Percentiles rank a stretch among this genome's conserved stretches.
Conservation (phyloP, 805 yeast species). For the Torulaspora indica region DNA sequence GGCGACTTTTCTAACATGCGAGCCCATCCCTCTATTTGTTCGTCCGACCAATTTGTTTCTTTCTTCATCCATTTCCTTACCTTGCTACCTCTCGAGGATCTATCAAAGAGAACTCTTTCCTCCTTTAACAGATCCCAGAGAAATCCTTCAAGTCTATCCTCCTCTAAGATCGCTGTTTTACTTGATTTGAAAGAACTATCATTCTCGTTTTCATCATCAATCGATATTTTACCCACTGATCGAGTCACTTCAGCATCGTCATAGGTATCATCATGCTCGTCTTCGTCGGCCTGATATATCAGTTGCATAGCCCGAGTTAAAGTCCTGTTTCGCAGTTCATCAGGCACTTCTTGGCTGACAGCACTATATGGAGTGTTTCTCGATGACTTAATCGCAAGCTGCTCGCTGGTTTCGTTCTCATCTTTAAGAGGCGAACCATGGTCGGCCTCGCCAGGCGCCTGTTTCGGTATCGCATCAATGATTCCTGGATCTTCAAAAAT, state of each 20-base stretch:
- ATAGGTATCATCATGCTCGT: constrained; percentile 78
- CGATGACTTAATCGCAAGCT: constrained; percentile 5
- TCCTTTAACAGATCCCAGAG: constrained; percentile 54
- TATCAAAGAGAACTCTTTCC: constrained; percentile 47
- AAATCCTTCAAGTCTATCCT: constrained; percentile 47
- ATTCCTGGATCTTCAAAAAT: constrained; percentile 60
- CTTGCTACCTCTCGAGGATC: constrained; percentile 47
- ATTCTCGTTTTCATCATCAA: constrained; percentile 16
- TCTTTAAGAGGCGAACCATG: constrained; percentile 2
- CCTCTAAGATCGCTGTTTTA: constrained; percentile 18
- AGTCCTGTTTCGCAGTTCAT: constrained; percentile 52
- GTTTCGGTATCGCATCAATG: constrained; percentile 32
- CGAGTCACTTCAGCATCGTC: constrained; percentile 44
- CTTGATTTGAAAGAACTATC: constrained; percentile 17
- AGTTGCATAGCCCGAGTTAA: constrained; percentile 56
- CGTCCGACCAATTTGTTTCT: constrained; percentile 71
- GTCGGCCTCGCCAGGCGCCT: constrained; percentile 17
- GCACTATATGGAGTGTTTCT: constrained; percentile 14
- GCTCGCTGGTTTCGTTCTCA: constrained; percentile 5
- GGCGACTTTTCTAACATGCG: constrained; percentile 67
- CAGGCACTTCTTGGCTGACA: constrained; percentile 35
- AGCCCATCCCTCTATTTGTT: constrained; percentile 92
- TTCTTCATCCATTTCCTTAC: constrained; percentile 48
- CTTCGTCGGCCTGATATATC: constrained; percentile 72
- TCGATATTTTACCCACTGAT: constrained; percentile 15